Conservation (phyloP, 192 early-diverging fungal species). For the Umbelopsis ramanniana region DNA sequence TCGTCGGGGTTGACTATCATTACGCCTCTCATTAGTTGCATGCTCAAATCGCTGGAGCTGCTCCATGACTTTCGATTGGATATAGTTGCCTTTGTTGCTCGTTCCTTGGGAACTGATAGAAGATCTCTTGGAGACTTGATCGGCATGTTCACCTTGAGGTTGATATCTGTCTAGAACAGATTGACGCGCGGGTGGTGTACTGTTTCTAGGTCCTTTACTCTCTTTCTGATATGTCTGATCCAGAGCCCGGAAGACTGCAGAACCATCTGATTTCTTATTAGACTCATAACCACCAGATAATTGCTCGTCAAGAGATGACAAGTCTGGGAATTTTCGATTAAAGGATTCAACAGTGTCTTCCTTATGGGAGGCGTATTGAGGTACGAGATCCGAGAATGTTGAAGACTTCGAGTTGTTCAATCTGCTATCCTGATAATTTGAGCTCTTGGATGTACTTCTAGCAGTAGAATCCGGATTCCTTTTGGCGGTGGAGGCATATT, state of each 20-base stretch:
- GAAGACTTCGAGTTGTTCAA: not conserved
- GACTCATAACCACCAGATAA: constrained; percentile 4
- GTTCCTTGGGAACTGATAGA: not conserved
- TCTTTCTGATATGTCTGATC: not conserved
- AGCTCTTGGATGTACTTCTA: not conserved
- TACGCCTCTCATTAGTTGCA: not conserved
- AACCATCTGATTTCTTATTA: not conserved
- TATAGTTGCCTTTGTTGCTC: not conserved
- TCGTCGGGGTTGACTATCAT: not conserved
- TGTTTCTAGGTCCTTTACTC: not conserved
- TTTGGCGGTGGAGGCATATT: not conserved
- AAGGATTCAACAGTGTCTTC: constrained; percentile 1
- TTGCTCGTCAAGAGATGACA: not conserved
- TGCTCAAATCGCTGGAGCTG: constrained; percentile 11
- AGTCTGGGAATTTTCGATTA: constrained; percentile 7
- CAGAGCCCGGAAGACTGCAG: not conserved
- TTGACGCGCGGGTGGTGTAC: not conserved
- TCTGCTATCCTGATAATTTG: not conserved
- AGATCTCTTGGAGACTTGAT: not conserved
- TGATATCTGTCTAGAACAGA: not conserved
- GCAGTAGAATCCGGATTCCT: not conserved
- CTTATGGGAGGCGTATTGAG: not conserved
- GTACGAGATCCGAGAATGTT: not conserved
- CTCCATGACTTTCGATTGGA: constrained; percentile 15
- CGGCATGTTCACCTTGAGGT: not conserved